Evolutionary conservation across 257 asterid species (phyloP).

Genomic region (Solanum paucissectum): DNA sequence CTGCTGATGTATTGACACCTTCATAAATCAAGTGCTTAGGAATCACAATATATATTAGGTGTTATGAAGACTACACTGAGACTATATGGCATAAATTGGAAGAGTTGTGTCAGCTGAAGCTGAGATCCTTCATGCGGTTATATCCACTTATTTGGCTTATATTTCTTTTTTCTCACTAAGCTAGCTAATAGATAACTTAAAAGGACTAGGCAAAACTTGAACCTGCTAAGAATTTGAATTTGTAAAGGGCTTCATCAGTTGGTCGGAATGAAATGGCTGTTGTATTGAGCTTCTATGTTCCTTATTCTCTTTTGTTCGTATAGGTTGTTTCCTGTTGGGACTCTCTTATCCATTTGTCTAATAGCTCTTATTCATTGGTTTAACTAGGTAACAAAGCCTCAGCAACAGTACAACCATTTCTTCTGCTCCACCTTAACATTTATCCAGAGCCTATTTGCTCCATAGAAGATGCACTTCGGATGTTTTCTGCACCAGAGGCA

Average conservation of each 20-base stretch:
- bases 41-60: background rate
- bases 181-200: background rate
- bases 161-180: background rate
- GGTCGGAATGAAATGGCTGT: background rate
- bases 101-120: background rate
- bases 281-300: background rate
- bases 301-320: background rate
- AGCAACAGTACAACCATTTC: constrained; percentile 76
- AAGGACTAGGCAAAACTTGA: background rate
- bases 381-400: constrained; percentile 62
- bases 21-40: background rate
- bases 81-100: background rate
- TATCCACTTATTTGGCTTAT: background rate
- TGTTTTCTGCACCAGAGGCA: constrained; percentile 73
- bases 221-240: background rate
- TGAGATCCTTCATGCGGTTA: background rate
- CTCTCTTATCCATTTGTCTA: background rate
- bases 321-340: background rate
- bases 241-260: background rate
- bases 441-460: constrained; percentile 55
- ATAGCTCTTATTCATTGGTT: background rate
- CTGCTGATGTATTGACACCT: background rate
- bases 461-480: constrained; percentile 65
- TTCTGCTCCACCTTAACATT: constrained; percentile 74
- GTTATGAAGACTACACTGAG: background rate